Percentiles rank a stretch among this genome's conserved stretches.
Conservation (phyloP, 306 rosid genomes). For the Dryas alaskensis region DNA sequence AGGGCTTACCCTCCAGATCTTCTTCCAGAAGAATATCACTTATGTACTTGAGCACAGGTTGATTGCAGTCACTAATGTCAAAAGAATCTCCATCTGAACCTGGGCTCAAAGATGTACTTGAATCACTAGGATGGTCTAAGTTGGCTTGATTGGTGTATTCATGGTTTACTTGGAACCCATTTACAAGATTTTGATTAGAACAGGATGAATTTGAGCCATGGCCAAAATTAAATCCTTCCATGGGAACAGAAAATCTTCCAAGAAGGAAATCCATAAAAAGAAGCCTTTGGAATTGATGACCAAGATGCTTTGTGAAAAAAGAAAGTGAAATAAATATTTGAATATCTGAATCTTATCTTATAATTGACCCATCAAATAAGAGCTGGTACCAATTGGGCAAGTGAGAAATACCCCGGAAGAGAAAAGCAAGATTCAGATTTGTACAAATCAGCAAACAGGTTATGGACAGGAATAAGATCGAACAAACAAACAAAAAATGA, state of each 20-base stretch:
- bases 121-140: constrained; percentile 19
- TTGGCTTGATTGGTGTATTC: constrained; percentile 22
- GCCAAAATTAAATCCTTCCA: constrained; percentile 38
- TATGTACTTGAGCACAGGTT: constrained; percentile 28
- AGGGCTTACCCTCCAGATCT: constrained; percentile 28
- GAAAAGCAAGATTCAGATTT: constrained; percentile 5
- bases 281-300: not conserved
- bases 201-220: constrained; percentile 27
- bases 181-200: constrained; percentile 27
- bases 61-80: constrained; percentile 31
- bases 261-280: constrained; percentile 33
- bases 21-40: constrained; percentile 36
- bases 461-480: not conserved
- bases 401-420: not conserved
- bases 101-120: constrained; percentile 16
- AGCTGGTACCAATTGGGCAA: not conserved
- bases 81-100: constrained; percentile 34
- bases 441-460: not conserved
- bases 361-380: not conserved
- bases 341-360: not conserved
- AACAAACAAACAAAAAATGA: not conserved
- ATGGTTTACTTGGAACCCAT: constrained; percentile 35
- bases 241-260: constrained; percentile 28
- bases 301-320: not conserved
- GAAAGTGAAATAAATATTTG: not conserved